Conservation (phyloP, 768 basidiomycete species). For the Macrolepiota albuminosa region DNA sequence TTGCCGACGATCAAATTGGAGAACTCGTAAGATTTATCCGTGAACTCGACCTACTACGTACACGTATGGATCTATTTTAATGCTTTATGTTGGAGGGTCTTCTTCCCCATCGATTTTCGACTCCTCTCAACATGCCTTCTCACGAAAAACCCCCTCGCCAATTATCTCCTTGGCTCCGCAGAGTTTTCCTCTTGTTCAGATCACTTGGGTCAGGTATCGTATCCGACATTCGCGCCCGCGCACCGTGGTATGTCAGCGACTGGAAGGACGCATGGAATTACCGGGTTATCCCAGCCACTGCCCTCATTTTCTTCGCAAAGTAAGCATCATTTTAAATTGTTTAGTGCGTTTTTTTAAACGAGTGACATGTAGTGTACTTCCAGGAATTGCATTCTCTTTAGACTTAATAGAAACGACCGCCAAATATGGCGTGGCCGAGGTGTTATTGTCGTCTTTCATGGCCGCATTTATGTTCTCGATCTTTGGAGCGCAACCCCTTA, state of each 20-base stretch:
- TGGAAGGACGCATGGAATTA: conserved; percentile 95
- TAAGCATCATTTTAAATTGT: conserved; percentile 26
- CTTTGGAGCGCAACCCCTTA: conserved; percentile 86
- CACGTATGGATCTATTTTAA: not conserved
- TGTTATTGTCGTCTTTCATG: conserved; percentile 81
- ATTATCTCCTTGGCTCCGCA: not conserved
- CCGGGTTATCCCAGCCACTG: conserved; percentile 81
- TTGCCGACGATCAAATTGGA: not conserved
- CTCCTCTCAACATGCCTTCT: not conserved
- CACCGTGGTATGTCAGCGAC: conserved; percentile 79
- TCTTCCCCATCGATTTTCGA: not conserved
- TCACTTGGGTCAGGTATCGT: conserved; percentile 57
- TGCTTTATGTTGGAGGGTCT: not conserved
- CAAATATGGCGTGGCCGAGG: conserved; percentile 87
- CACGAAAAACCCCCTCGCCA: not conserved
- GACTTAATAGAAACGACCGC: conserved; percentile 89
- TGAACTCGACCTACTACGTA: not conserved
- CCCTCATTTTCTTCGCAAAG: conserved; percentile 85
- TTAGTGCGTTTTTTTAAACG: not conserved
- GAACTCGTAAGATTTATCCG: not conserved
- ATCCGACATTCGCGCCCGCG: conserved; percentile 63
- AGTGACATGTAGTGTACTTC: conserved; percentile 54
- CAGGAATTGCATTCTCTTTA: conserved; percentile 88
- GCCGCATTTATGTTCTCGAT: conserved; percentile 84
- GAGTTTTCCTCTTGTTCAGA: conserved; percentile 21